Conservation (phyloP, 345 rosid species). For the Crucihimalaya himalaica region DNA sequence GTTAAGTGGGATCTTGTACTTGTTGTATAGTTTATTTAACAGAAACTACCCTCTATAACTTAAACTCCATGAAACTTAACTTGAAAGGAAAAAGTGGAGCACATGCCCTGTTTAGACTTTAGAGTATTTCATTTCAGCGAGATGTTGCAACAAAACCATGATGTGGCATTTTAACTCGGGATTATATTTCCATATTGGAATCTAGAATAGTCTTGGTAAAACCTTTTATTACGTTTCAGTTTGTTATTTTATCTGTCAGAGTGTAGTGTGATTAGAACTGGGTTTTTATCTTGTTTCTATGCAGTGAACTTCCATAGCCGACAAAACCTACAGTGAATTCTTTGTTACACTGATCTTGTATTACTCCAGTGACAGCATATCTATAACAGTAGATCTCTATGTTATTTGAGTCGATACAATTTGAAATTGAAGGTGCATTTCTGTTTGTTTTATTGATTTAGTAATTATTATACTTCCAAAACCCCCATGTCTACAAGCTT, state of each 20-base stretch:
- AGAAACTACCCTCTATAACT: slow-evolving; percentile 15
- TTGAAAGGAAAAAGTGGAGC: neutral
- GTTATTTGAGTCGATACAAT: slow-evolving; percentile 3
- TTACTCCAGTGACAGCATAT: neutral
- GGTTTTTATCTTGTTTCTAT: neutral
- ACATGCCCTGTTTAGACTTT: slow-evolving; percentile 4
- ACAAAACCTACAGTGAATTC: neutral
- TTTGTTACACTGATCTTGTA: neutral
- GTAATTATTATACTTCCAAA: neutral
- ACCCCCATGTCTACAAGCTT: slow-evolving; percentile 9
- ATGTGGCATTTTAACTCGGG: neutral
- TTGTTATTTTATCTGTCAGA: neutral
- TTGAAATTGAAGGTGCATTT: slow-evolving; percentile 1
- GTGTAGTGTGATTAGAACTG: slow-evolving; percentile 8
- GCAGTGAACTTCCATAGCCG: neutral
- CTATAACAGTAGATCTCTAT: slow-evolving; percentile 12
- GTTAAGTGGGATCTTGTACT: neutral
- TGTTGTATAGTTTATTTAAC: slow-evolving; percentile 7
- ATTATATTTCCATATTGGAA: neutral
- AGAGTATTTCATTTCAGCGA: slow-evolving; percentile 11
- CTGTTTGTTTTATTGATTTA: neutral
- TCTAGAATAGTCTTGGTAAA: slow-evolving; percentile 1
- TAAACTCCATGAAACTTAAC: slow-evolving; percentile 14
- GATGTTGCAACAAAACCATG: slow-evolving; percentile 22
- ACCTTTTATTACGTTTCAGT: neutral